Percentiles rank a stretch among this genome's conserved stretches.
Evolutionary conservation across 208 protist species (phyloP).

Genomic region (Trypanosoma cruzi): DNA sequence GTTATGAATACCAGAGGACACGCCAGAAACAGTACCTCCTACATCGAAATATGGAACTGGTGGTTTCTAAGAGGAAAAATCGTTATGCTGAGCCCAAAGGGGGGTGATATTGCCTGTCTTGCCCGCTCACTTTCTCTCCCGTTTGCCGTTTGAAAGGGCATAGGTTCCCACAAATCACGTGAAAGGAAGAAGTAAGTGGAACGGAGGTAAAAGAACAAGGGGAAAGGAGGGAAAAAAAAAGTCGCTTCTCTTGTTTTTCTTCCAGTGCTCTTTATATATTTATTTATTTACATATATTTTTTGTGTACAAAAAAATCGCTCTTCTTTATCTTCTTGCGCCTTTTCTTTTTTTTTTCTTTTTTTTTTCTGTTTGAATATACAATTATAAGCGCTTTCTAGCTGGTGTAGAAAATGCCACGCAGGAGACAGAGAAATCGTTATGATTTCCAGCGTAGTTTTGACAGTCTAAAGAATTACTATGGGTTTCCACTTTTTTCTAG

Average conservation of each 20-base stretch:
- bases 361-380: background rate
- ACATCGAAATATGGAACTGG: conserved; percentile 30
- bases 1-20: conserved; percentile 86
- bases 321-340: background rate
- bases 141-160: background rate
- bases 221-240: background rate
- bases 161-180: background rate
- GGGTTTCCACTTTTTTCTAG: conserved; percentile 46
- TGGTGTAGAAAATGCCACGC: conserved; percentile 24
- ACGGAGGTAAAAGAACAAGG: background rate
- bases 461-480: conserved; percentile 80
- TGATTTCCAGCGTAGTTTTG: conserved; percentile 67
- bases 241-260: conserved; percentile 5
- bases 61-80: background rate
- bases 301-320: background rate
- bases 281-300: background rate
- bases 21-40: conserved; percentile 93
- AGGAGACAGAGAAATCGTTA: conserved; percentile 35
- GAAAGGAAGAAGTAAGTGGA: background rate
- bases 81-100: conserved; percentile 3
- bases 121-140: background rate
- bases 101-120: background rate
- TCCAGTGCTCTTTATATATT: background rate
- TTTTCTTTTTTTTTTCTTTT: background rate
- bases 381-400: background rate